Evolutionary conservation across 1,139 yeast species (phyloP), one percentile per base, ranked within the genome.

Genomic region (Zygosaccharomyces sapae): DNA sequence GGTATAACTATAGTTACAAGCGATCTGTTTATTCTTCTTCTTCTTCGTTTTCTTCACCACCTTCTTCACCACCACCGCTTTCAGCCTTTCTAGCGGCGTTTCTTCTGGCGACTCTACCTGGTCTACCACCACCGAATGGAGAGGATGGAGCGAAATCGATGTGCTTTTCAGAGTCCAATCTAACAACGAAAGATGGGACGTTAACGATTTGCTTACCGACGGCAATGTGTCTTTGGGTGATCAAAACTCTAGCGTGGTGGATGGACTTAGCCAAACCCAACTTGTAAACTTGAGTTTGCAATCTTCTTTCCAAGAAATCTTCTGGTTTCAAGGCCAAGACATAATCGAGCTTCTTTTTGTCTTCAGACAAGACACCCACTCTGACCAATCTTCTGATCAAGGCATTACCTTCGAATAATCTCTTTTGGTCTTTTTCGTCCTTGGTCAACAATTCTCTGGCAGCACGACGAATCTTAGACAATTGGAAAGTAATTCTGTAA

Each of bases 91-190:
- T 83, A 72, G 77, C 83, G 74, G 84, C 86, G 83, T 86, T 82
- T 80, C 81, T 90, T 87, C 98, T 89, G 85, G 94, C 94, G 70
- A 88, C 96, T 83, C 98, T 94, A 76, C 99, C 99, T 68, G 98
- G 92, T 81, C 98, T 92, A 68, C 96, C 98, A 80, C 98, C 98
- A 75, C 98, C 98, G 88, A 87, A 92, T 76, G 99, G 98, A 64
- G 98, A 92, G 75, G 87, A 88, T 74, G 90, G 85, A 69, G 98
- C 95, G 69, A 92, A 92, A 83, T 92, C 98, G 78, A 92, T 89
- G 89, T 94, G 98, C 87, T 92, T 92, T 80, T 92, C 98, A 65
- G 98, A 90, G 80, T 92, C 99, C 75, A 92, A 86, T 83, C 99
- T 94, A 62, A 92, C 99, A 83, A 90, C 86, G 92, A 92, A 92